Percentiles rank a stretch among this genome's conserved stretches.
These are phyloP conservation scores for Skeletonema potamos DNA, from an alignment of 108 stramenopile genomes.

Conservation along the genomic window DNA sequence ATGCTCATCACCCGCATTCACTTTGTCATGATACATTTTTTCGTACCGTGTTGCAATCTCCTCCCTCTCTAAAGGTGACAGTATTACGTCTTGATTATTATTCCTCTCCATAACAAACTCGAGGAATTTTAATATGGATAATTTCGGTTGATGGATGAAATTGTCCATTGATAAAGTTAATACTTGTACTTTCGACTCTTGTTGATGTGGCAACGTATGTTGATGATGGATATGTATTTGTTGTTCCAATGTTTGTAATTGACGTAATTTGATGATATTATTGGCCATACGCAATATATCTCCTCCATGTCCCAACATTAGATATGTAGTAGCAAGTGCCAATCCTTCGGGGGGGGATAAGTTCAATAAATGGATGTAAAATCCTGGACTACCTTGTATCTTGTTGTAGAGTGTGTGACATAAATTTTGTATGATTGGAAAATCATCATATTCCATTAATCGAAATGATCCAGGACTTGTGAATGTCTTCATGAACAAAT, in stretches of 20 bases:
- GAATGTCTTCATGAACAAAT: not conserved
- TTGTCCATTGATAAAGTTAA: not conserved
- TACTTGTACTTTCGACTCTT: not conserved
- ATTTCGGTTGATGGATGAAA: not conserved
- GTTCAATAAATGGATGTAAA: not conserved
- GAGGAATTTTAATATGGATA: not conserved
- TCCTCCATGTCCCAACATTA: not conserved
- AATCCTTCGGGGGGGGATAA: not conserved
- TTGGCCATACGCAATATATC: not conserved
- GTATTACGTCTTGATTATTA: not conserved
- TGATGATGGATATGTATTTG: not conserved
- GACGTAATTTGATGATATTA: not conserved
- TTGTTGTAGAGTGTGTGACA: not conserved
- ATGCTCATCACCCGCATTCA: not conserved
- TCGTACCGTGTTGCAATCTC: not conserved
- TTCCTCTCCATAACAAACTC: not conserved
- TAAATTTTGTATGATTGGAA: not conserved
- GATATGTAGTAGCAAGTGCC: not conserved
- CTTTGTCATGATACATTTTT: not conserved
- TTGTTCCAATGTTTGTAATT: not conserved
- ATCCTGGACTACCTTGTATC: not conserved
- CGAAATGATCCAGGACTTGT: not conserved
- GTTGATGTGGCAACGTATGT: not conserved
- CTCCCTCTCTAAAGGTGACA: not conserved
- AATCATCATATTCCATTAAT: not conserved